Conservation (phyloP, 2,329 filamentous ascomycete genomes). For the Cadophora luteo-olivacea region DNA sequence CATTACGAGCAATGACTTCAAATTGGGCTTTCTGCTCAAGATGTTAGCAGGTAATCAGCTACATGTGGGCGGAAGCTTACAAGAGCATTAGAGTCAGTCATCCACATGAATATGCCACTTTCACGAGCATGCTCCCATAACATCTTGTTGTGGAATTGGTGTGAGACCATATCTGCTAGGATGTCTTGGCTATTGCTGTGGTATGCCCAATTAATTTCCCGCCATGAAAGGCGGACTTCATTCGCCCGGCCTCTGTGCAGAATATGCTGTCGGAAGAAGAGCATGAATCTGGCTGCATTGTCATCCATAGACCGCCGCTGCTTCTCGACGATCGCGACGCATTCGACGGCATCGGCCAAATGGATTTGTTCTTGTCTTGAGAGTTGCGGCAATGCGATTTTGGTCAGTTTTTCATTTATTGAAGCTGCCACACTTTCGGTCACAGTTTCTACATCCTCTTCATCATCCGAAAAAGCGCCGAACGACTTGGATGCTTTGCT, state of each 20-base stretch:
- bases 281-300: constrained; percentile 84
- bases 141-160: constrained; percentile 80
- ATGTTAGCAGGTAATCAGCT: constrained; percentile 3
- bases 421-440: constrained; percentile 72
- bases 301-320: constrained; percentile 89
- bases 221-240: constrained; percentile 72
- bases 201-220: constrained; percentile 86
- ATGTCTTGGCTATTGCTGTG: constrained; percentile 90
- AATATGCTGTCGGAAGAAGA: constrained; percentile 85
- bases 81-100: constrained; percentile 77
- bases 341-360: constrained; percentile 83
- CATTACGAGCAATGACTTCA: constrained; percentile 88
- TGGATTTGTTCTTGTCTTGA: constrained; percentile 88
- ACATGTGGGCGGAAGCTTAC: constrained; percentile 56
- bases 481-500: constrained; percentile 49
- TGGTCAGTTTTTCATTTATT: constrained; percentile 80
- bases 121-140: constrained; percentile 86
- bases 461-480: constrained; percentile 54
- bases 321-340: constrained; percentile 81
- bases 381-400: constrained; percentile 77
- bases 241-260: constrained; percentile 70
- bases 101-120: constrained; percentile 94
- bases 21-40: constrained; percentile 72
- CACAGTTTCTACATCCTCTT: constrained; percentile 67
- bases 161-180: constrained; percentile 79